Evolutionary conservation across 208 protist species (phyloP), one percentile per base, ranked within the genome.

Genomic region (Leishmania guyanensis): DNA sequence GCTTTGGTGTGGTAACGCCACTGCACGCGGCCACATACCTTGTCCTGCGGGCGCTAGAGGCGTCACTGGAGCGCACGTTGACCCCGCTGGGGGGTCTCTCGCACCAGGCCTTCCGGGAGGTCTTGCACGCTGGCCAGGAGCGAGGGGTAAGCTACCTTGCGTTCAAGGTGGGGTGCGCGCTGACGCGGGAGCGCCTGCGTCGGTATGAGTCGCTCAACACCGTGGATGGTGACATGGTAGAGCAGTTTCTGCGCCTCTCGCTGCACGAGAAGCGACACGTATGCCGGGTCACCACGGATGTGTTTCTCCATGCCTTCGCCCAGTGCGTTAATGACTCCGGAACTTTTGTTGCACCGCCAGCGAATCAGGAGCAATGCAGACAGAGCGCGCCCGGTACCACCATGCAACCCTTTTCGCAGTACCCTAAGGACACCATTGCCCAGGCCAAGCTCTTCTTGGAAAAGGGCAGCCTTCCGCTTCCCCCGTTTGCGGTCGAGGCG

Each of bases 1-100:
- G 83, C 58, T 92, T 97, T 78, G 92, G 92, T n/a, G 92, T 89
- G 16, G 86, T 97, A 36, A 91, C 89, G 46, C 92, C 92, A 3
- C 56, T 97, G 33, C 68, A 72, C 33, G 62, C 39, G 2, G 69
- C 87, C 29, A 92, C 91, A 3, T 95, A 91, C 80, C 17, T 92
- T 43, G 74, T 96, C 54, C 73, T 93, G 16, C 87, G 83, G 17
- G 54, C 88, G 1, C 20, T 96, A 12, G 94, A 97, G 84, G 66
- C 86, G 46, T 81, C 89, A 48, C 58, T 94, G 65, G 70, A 83
- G 22, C 72, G 73, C 9, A 68, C 77, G 6, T 36, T 68, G 54
- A 36, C 26, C 48, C 29, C 75, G 3, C 68, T 83, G 0, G 90
- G 79, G 17, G 88, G 89, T 5, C 92, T 96, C 69, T 72, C 77